Evolutionary conservation across 1,284 basidiomycete species (phyloP).

Genomic region (Vanrija humicola): DNA sequence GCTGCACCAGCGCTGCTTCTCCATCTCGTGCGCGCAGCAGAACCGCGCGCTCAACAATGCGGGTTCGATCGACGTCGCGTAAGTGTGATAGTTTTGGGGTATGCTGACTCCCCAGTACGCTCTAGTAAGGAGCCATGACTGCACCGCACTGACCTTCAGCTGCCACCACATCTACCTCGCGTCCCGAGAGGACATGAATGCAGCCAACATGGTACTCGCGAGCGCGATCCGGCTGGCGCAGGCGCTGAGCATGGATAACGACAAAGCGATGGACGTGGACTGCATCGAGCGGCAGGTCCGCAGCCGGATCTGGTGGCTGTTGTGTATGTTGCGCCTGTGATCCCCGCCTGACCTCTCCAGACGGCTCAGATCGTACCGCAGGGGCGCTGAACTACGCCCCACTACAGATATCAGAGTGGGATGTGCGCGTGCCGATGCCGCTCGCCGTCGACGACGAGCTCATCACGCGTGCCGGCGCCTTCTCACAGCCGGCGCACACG

Average conservation of each 20-base stretch:
- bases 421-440: constrained; percentile 24
- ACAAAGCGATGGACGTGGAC: constrained; percentile 18
- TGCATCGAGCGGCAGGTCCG: constrained; percentile 30
- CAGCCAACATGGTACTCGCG: constrained; percentile 24
- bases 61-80: constrained; percentile 15
- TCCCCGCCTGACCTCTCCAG: constrained; percentile 4
- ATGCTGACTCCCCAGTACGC: constrained; percentile 14
- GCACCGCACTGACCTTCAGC: constrained; percentile 11
- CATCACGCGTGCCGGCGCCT: constrained; percentile 30
- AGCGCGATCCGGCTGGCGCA: constrained; percentile 26
- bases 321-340: constrained; percentile 21
- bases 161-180: constrained; percentile 34
- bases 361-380: constrained; percentile 30
- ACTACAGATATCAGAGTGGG: constrained; percentile 25
- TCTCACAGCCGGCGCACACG: constrained; percentile 21
- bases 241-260: constrained; percentile 24
- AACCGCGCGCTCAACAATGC: constrained; percentile 16
- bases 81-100: background rate
- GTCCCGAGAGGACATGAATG: constrained; percentile 21
- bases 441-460: constrained; percentile 29
- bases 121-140: constrained; percentile 19
- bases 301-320: constrained; percentile 29
- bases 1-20: constrained; percentile 25
- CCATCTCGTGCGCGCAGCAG: constrained; percentile 17
- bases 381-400: constrained; percentile 21